Percentiles rank a stretch among this genome's conserved stretches.
Evolutionary conservation across 495 filamentous ascomycete species (phyloP).

Genomic region (Letharia lupina): DNA sequence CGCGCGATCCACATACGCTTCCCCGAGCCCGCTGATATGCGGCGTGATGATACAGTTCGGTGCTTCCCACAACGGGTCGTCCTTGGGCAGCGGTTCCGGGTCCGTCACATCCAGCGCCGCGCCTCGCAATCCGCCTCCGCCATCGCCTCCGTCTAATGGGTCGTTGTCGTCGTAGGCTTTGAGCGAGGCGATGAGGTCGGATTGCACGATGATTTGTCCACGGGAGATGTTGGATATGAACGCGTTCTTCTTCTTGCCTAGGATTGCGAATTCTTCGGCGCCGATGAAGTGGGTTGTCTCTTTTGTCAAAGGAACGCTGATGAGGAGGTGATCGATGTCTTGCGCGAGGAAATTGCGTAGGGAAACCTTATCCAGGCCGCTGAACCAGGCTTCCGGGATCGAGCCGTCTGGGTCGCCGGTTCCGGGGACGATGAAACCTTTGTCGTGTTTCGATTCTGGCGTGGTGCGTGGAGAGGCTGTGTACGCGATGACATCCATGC

Average conservation of each 20-base stretch:
- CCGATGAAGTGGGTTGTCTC: conserved; percentile 56
- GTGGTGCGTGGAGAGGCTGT: conserved; percentile 47
- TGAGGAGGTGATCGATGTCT: conserved; percentile 67
- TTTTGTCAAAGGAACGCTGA: conserved; percentile 64
- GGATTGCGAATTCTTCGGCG: conserved; percentile 55
- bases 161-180: conserved; percentile 30
- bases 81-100: conserved; percentile 67
- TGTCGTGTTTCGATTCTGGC: conserved; percentile 50
- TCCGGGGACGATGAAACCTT: conserved; percentile 61
- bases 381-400: conserved; percentile 66
- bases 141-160: conserved; percentile 16
- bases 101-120: conserved; percentile 82
- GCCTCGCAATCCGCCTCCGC: conserved; percentile 49
- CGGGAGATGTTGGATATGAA: conserved; percentile 70
- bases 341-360: conserved; percentile 58
- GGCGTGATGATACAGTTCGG: conserved; percentile 71
- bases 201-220: conserved; percentile 61
- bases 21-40: conserved; percentile 60
- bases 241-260: conserved; percentile 45
- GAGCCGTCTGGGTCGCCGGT: conserved; percentile 69
- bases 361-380: conserved; percentile 50
- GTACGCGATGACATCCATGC: conserved; percentile 76
- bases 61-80: conserved; percentile 63
- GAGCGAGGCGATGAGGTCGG: conserved; percentile 56
- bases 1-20: conserved; percentile 50